A percentile compares a stretch with the other conserved stretches of the same genome.
phyloP scores from a whole-genome alignment of 345 rosid species.

The Erysimum cheiranthoides region DNA sequence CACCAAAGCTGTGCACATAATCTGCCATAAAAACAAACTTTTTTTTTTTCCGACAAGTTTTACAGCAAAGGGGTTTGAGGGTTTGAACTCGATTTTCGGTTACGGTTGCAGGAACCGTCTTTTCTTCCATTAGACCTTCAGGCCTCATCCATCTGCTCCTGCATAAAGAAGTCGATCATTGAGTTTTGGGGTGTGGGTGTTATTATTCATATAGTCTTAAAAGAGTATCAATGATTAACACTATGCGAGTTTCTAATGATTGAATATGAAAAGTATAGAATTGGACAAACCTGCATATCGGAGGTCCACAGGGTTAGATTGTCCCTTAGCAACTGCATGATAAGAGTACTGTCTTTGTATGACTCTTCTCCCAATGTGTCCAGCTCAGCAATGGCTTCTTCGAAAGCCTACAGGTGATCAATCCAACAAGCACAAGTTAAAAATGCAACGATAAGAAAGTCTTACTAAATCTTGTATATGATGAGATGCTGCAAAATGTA shows the following conservation, averaged over 20 bases:
- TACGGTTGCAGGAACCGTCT: slow-evolving; percentile 19
- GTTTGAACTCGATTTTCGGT: slow-evolving; percentile 22
- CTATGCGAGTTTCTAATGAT: not conserved
- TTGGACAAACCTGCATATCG: slow-evolving; percentile 60
- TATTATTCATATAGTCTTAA: not conserved
- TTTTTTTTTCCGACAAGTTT: slow-evolving; percentile 43
- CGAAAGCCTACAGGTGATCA: slow-evolving; percentile 55
- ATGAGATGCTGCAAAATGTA: slow-evolving; percentile 4
- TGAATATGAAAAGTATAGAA: not conserved
- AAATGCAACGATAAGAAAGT: not conserved
- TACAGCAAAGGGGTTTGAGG: slow-evolving; percentile 26
- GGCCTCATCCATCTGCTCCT: slow-evolving; percentile 64
- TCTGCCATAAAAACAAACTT: slow-evolving; percentile 11
- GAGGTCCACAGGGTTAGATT: slow-evolving; percentile 72
- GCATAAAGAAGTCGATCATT: slow-evolving; percentile 37
- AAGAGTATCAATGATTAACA: slow-evolving; percentile 16
- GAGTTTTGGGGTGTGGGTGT: slow-evolving; percentile 16
- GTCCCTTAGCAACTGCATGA: slow-evolving; percentile 72
- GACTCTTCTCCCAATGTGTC: slow-evolving; percentile 72
- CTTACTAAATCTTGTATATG: slow-evolving; percentile 2
- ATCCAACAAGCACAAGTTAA: slow-evolving; percentile 17
- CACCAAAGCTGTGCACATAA: slow-evolving; percentile 47
- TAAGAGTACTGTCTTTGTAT: slow-evolving; percentile 68
- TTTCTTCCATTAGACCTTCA: slow-evolving; percentile 35
- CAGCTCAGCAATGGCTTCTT: slow-evolving; percentile 75